phyloP scores from a whole-genome alignment of 2,329 filamentous ascomycete genomes.

The Cytospora piceae region DNA sequence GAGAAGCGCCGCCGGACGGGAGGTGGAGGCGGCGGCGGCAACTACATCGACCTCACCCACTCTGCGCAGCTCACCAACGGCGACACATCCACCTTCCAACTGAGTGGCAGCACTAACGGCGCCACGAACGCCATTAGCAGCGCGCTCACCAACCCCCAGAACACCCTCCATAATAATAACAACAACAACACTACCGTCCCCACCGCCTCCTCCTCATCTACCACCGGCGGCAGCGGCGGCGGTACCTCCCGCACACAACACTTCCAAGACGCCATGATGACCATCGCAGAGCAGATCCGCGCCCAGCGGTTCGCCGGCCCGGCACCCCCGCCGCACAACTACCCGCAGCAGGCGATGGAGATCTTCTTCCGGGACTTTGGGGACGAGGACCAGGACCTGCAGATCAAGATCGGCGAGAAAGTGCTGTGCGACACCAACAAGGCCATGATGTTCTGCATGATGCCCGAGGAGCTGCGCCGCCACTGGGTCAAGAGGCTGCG shows the following conservation, averaged over 20 bases:
- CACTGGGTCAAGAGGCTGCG: slow-evolving; percentile 61
- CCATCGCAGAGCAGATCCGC: slow-evolving; percentile 35
- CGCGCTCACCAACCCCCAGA: slow-evolving; percentile 10
- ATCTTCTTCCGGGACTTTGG: slow-evolving; percentile 63
- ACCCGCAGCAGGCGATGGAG: slow-evolving; percentile 62
- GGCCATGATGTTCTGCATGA: slow-evolving; percentile 66
- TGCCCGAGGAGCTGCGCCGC: slow-evolving; percentile 54
- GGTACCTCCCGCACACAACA: slow-evolving; percentile 36
- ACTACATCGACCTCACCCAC: slow-evolving; percentile 31
- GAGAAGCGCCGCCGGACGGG: slow-evolving; percentile 44
- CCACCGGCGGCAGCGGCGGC: slow-evolving; percentile 22
- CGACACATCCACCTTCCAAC: slow-evolving; percentile 13
- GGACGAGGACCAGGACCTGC: slow-evolving; percentile 60
- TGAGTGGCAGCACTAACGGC: slow-evolving; percentile 11
- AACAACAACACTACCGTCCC: slow-evolving; percentile 7
- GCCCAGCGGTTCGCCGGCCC: slow-evolving; percentile 45
- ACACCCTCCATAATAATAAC: slow-evolving; percentile 7
- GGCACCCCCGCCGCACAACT: slow-evolving; percentile 46
- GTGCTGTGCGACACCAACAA: slow-evolving; percentile 62
- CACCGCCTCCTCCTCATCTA: slow-evolving; percentile 8
- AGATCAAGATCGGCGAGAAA: slow-evolving; percentile 63
- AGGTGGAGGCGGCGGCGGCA: slow-evolving; percentile 25
- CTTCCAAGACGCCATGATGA: slow-evolving; percentile 27
- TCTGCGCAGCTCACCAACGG: slow-evolving; percentile 25
- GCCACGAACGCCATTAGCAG: slow-evolving; percentile 9